Conservation (phyloP, 2,329 filamentous ascomycete genomes). For the Phyllosticta ampelicida region DNA sequence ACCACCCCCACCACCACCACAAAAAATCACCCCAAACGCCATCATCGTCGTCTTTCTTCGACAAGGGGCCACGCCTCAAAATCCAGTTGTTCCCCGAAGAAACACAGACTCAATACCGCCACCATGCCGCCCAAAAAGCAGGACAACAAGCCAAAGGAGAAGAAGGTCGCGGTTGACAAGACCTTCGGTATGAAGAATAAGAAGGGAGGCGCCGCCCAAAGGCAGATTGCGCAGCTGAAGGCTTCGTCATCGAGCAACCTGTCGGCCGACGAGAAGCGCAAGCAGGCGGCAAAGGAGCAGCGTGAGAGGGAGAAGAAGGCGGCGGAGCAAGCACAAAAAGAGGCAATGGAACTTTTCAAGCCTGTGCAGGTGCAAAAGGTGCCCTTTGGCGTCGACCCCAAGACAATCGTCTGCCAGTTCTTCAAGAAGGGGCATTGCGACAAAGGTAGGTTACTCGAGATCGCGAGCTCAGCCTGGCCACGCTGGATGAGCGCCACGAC, state of each 20-base stretch:
- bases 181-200: conserved; percentile 99
- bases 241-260: conserved; percentile 63
- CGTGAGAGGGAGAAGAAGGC: conserved; percentile 85
- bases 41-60: not conserved
- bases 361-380: conserved; percentile 96
- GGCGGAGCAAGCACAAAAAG: conserved; percentile 70
- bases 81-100: not conserved
- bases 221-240: conserved; percentile 74
- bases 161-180: conserved; percentile 75
- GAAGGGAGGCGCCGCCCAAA: conserved; percentile 85
- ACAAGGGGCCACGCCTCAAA: not conserved
- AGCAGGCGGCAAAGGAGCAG: conserved; percentile 51
- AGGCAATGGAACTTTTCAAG: conserved; percentile 74
- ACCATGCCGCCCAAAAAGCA: conserved; percentile 62
- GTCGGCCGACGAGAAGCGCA: conserved; percentile 79
- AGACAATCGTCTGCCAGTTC: conserved; percentile 93
- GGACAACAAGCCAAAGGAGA: conserved; percentile 34
- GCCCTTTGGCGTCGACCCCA: conserved; percentile 93
- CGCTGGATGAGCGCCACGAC: not conserved
- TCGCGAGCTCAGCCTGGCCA: not conserved
- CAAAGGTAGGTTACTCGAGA: conserved; percentile 48
- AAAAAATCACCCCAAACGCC: not conserved
- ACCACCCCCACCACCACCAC: no score
- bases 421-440: conserved; percentile 97
- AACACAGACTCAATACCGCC: conserved; percentile 21